Conservation (phyloP, 441 rosid species). For the Gossypium schwendimanii region DNA sequence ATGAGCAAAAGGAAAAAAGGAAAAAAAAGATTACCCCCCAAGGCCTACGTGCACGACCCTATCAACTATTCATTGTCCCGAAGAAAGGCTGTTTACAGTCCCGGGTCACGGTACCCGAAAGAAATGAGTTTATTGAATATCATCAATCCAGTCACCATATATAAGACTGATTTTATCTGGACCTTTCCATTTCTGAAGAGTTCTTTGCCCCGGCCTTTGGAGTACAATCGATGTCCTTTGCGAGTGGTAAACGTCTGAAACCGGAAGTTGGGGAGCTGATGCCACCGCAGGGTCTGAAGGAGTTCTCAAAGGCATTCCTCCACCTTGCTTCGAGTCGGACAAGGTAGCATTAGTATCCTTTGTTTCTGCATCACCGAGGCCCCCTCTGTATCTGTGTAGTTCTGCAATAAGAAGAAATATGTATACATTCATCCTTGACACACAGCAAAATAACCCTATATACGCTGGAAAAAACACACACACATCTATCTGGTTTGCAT, state of each 20-base stretch:
- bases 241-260: conserved; percentile 50
- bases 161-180: conserved; percentile 89
- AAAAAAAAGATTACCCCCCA: not conserved
- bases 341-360: conserved; percentile 41
- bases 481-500: not conserved
- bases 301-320: conserved; percentile 47
- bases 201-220: conserved; percentile 65
- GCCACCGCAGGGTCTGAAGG: conserved; percentile 36
- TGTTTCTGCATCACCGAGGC: conserved; percentile 47
- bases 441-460: not conserved
- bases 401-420: conserved; percentile 32
- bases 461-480: not conserved
- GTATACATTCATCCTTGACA: not conserved
- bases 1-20: not conserved
- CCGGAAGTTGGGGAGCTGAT: conserved; percentile 41
- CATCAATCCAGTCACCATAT: conserved; percentile 97
- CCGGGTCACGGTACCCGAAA: not conserved
- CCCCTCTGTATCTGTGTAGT: conserved; percentile 74
- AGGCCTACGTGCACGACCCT: conserved; percentile 4
- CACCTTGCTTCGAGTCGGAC: conserved; percentile 51
- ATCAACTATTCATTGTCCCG: not conserved
- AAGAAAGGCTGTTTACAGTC: not conserved
- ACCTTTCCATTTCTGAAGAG: conserved; percentile 87
- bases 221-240: conserved; percentile 48
- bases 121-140: conserved; percentile 31